Conservation (phyloP, 805 yeast genomes). For the Ogataea nitratoaversa region DNA sequence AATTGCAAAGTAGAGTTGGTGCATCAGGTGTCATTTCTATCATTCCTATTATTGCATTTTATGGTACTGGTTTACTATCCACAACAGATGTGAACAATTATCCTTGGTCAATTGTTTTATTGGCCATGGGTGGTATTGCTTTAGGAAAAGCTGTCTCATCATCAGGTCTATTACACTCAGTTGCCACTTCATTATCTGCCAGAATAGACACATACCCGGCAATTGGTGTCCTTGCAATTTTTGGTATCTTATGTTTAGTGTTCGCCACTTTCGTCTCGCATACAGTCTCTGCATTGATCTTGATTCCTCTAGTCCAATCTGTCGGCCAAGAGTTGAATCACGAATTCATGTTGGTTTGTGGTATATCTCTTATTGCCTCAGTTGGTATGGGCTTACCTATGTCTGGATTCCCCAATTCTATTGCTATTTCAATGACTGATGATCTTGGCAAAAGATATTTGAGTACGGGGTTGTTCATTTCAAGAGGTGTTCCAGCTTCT, state of each 20-base stretch:
- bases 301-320: slow-evolving; percentile 47
- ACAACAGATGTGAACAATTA: slow-evolving; percentile 46
- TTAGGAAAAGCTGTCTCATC: slow-evolving; percentile 48
- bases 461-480: slow-evolving; percentile 44
- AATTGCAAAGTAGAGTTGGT: slow-evolving; percentile 41
- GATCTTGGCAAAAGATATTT: slow-evolving; percentile 50
- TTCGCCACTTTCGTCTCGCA: slow-evolving; percentile 54
- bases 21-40: slow-evolving; percentile 45
- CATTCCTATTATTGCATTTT: slow-evolving; percentile 44
- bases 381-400: slow-evolving; percentile 54
- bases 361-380: slow-evolving; percentile 46
- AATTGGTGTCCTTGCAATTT: slow-evolving; percentile 42
- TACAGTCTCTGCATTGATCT: slow-evolving; percentile 51
- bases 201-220: slow-evolving; percentile 39
- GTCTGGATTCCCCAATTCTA: slow-evolving; percentile 49
- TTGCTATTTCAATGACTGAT: slow-evolving; percentile 54
- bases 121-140: slow-evolving; percentile 55
- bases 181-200: slow-evolving; percentile 41
- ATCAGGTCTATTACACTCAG: slow-evolving; percentile 43
- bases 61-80: slow-evolving; percentile 46
- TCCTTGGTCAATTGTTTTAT: slow-evolving; percentile 52
- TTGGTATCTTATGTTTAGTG: slow-evolving; percentile 45
- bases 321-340: slow-evolving; percentile 44
- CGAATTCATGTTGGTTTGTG: slow-evolving; percentile 45
- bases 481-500: slow-evolving; percentile 50